Percentiles rank a stretch among this genome's conserved stretches.
Evolutionary conservation across 495 filamentous ascomycete species (phyloP).

Genomic region (Podospora tetraspora): DNA sequence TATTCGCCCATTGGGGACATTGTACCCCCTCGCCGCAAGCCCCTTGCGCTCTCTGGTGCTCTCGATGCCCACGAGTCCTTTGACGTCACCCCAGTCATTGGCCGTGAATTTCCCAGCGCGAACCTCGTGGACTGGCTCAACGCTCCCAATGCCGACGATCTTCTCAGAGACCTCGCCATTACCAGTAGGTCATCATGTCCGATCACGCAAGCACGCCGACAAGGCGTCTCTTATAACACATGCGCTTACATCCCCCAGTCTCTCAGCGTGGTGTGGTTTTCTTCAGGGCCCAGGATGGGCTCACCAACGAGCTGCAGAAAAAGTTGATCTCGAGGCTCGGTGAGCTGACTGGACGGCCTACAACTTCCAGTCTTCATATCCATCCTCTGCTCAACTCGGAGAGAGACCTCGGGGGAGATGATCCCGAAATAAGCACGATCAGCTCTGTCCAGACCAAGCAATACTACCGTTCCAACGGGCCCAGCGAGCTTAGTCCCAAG

Average conservation of each 20-base stretch:
- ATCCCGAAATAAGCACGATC: conserved; percentile 69
- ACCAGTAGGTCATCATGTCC: conserved; percentile 46
- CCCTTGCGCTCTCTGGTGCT: conserved; percentile 48
- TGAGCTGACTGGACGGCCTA: conserved; percentile 56
- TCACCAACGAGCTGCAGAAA: conserved; percentile 49
- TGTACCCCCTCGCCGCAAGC: conserved; percentile 19
- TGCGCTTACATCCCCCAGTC: conserved; percentile 40
- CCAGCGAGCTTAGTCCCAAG: conserved; percentile 23
- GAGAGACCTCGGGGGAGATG: conserved; percentile 54
- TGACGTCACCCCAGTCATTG: conserved; percentile 65
- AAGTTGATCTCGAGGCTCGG: conserved; percentile 59
- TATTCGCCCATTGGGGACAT: conserved; percentile 16
- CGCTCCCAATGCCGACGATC: conserved; percentile 59
- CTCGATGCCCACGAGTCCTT: conserved; percentile 56
- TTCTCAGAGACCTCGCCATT: conserved; percentile 63
- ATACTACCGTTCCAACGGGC: conserved; percentile 38
- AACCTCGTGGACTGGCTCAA: conserved; percentile 58
- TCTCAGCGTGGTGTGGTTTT: conserved; percentile 77
- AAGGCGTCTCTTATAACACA: background rate
- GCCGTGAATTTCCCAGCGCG: conserved; percentile 57
- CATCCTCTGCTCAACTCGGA: conserved; percentile 62
- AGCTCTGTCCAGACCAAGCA: conserved; percentile 53
- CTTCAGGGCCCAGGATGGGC: conserved; percentile 63
- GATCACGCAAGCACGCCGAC: background rate
- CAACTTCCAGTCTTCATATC: conserved; percentile 59